A percentile compares a stretch with the other conserved stretches of the same genome.
Evolutionary conservation across 1,284 basidiomycete genomes (phyloP).

Genomic region (Cronartium quercuum): DNA sequence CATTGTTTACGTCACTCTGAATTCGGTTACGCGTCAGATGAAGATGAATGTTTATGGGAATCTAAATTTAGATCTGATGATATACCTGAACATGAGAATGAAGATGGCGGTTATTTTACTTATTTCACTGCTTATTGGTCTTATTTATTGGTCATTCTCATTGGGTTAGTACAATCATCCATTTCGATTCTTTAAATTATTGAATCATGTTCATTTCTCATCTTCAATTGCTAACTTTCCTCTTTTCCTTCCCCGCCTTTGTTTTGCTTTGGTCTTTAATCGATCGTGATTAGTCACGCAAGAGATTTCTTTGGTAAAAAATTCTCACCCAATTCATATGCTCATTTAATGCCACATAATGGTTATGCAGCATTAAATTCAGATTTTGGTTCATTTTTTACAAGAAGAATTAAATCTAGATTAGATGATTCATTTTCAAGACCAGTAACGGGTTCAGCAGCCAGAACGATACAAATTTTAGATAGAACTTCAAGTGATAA

Average conservation of each 20-base stretch:
- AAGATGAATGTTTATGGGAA: slow-evolving; percentile 13
- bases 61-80: background rate
- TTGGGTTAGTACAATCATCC: slow-evolving; percentile 34
- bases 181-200: background rate
- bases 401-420: slow-evolving; percentile 83
- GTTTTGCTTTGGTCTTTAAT: slow-evolving; percentile 65
- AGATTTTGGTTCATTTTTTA: slow-evolving; percentile 99
- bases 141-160: slow-evolving; percentile 41
- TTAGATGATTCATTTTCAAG: slow-evolving; percentile 95
- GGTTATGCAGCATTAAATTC: slow-evolving; percentile 95
- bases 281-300: slow-evolving; percentile 69
- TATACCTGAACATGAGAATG: slow-evolving; percentile 7
- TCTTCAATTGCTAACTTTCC: slow-evolving; percentile 24
- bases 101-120: slow-evolving; percentile 41
- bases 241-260: slow-evolving; percentile 47
- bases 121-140: slow-evolving; percentile 47
- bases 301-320: slow-evolving; percentile 92
- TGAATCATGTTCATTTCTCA: background rate
- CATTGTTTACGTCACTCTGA: slow-evolving; percentile 50
- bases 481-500: slow-evolving; percentile 79
- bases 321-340: slow-evolving; percentile 65
- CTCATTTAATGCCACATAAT: slow-evolving; percentile 71
- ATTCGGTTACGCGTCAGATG: slow-evolving; percentile 46
- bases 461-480: slow-evolving; percentile 79
- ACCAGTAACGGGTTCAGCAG: slow-evolving; percentile 89